Evolutionary conservation across 192 early-diverging fungal species (phyloP).

Genomic region (Entophlyctis luteolus): DNA sequence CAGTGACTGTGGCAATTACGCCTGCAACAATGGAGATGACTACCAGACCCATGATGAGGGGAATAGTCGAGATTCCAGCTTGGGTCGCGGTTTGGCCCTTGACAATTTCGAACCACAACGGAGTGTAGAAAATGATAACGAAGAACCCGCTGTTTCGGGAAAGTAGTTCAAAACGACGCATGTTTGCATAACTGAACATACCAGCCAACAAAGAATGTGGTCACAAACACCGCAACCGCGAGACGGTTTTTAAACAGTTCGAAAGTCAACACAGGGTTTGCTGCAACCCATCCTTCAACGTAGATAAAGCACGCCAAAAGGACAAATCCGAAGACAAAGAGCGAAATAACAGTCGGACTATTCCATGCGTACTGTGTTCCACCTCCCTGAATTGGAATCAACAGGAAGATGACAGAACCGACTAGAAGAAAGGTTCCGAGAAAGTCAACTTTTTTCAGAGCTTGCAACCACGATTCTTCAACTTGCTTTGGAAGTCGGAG

Average conservation of each 20-base stretch:
- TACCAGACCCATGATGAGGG: conserved; percentile 57
- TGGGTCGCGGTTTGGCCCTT: conserved; percentile 50
- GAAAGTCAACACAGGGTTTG: conserved; percentile 65
- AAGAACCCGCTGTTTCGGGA: conserved; percentile 19
- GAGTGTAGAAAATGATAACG: conserved; percentile 27
- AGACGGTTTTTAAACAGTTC: conserved; percentile 49
- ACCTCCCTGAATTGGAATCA: conserved; percentile 70
- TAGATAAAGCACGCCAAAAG: conserved; percentile 39
- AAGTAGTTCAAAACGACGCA: background rate
- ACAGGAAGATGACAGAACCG: conserved; percentile 42
- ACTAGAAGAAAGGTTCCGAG: conserved; percentile 30
- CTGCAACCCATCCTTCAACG: conserved; percentile 62
- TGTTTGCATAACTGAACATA: conserved; percentile 15
- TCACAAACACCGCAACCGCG: conserved; percentile 20
- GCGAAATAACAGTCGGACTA: conserved; percentile 51
- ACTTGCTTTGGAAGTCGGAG: conserved; percentile 42
- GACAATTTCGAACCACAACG: conserved; percentile 73
- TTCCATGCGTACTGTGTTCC: conserved; percentile 61
- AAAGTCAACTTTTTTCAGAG: conserved; percentile 70
- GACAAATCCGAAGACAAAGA: conserved; percentile 61
- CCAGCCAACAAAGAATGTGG: conserved; percentile 33
- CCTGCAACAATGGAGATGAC: conserved; percentile 65
- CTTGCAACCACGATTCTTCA: conserved; percentile 60
- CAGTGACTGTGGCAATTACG: conserved; percentile 49
- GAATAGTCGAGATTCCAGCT: conserved; percentile 67